Base-by-base conservation (phyloP, 2,329 filamentous ascomycete genomes). In the Sporothrix dimorphospora region DNA sequence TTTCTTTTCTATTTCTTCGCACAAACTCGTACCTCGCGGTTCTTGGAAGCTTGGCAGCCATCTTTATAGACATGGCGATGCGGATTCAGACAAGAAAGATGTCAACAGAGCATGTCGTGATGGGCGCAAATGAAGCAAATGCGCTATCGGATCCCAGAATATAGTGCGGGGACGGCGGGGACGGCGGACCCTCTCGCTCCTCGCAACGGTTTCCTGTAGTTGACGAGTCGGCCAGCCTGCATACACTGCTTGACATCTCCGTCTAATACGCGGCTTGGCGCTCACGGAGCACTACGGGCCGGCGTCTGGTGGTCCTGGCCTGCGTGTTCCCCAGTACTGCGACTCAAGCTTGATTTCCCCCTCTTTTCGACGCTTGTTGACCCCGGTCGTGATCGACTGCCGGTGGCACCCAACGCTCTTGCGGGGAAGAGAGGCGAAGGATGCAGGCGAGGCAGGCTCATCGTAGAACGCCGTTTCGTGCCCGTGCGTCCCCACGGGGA, bases 261-360 rank as follows among this genome's bases (percentile, higher is more conserved):
- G 55, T 40, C 30, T 40, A 61, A 61, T n/a, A 61, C 16, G 30
- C 55, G 30, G 30, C 30, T n/a, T 38, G 16, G 55, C 55, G 7
- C 16, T 30, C 34, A 67, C 63, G 63, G 63, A 67, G 63, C 14
- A 67, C 42, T 34, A 67, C 63, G 63, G 63, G 63, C 63, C 63
- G 63, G 42, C 24, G n/a, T 21, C 42, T 67, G 51, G 45, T 61
- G 49, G 30, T 16, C 34, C 19, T 61, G 34, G 14, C 55, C 16
- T 59, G 55, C 30, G 27, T 61, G 55, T 40, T 1, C n/a, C 16
- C 51, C 3, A n/a, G n/a, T n/a, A n/a, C n/a, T n/a, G n/a, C n/a
- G n/a, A n/a, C n/a, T n/a, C n/a, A n/a, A 27, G 51, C 8, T 55
- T 55, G 21, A 24, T 24, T 61, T 40, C 30, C 34, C 34, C 30